Conservation (phyloP, 768 basidiomycete genomes). For the Leccinum sublutescens region DNA sequence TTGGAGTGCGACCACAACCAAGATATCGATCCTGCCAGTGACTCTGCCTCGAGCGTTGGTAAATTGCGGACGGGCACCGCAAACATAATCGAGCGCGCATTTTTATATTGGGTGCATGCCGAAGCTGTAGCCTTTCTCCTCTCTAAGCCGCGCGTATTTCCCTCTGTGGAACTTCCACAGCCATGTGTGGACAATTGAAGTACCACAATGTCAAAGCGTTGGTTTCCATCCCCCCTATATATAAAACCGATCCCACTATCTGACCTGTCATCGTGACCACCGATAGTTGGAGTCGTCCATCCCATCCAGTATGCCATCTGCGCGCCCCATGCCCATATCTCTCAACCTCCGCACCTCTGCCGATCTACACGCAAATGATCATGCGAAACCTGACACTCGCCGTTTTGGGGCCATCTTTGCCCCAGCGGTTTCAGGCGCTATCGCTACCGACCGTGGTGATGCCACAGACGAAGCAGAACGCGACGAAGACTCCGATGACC, state of each 20-base stretch:
- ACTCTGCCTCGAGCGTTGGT: background rate
- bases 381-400: constrained; percentile 22
- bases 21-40: background rate
- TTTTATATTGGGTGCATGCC: background rate
- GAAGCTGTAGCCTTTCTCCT: constrained; percentile 11
- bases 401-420: constrained; percentile 28
- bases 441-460: constrained; percentile 8
- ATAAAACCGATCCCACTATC: constrained; percentile 14
- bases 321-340: constrained; percentile 1
- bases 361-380: constrained; percentile 1
- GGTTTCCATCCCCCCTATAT: constrained; percentile 8
- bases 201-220: constrained; percentile 27
- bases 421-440: constrained; percentile 4
- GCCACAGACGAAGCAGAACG: constrained; percentile 17
- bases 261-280: constrained; percentile 1
- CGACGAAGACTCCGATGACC: constrained; percentile 4
- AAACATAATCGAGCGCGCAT: background rate
- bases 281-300: background rate
- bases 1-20: background rate
- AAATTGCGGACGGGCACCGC: background rate
- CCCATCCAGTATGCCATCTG: constrained; percentile 11
- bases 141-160: constrained; percentile 13
- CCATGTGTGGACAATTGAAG: constrained; percentile 19
- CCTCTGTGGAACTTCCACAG: constrained; percentile 16
- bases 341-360: constrained; percentile 6